Evolutionary conservation across 495 filamentous ascomycete genomes (phyloP).

Genomic region (Acidomyces sp.): DNA sequence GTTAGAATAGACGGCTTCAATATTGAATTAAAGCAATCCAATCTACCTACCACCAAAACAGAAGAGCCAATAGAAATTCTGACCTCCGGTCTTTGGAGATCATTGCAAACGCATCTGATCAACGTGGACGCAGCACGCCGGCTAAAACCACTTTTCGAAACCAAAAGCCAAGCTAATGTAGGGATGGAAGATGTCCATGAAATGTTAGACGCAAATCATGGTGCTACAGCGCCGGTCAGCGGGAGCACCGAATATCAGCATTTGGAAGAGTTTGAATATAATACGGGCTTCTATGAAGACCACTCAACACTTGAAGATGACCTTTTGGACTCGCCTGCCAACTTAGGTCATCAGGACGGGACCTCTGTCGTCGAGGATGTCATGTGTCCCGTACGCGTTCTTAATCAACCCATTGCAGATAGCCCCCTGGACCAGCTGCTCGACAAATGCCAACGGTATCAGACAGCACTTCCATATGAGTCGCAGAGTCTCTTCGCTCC

Average conservation of each 20-base stretch:
- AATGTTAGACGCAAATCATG: neutral
- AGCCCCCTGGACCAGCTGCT: no score
- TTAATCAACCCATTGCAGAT: no score
- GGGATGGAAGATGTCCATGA: neutral
- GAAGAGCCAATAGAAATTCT: neutral
- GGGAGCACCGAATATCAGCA: neutral
- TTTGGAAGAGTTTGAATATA: neutral
- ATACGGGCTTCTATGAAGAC: neutral
- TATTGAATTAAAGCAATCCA: neutral
- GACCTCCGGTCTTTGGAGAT: constrained; percentile 4
- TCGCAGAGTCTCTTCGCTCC: neutral
- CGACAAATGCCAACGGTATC: neutral
- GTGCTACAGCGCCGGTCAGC: neutral
- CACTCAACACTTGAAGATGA: constrained; percentile 3
- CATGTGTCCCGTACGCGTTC: no score
- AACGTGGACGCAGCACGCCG: constrained; percentile 5
- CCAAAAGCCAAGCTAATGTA: neutral
- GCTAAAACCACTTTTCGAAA: constrained; percentile 2
- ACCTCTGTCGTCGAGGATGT: no score
- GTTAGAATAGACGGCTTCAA: neutral
- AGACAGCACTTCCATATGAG: neutral
- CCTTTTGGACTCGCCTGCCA: neutral
- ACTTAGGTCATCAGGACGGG: neutral
- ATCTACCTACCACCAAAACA: neutral
- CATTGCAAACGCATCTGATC: constrained; percentile 4